phyloP scores from a whole-genome alignment of 805 yeast genomes.

The Hanseniaspora jakobsenii region DNA sequence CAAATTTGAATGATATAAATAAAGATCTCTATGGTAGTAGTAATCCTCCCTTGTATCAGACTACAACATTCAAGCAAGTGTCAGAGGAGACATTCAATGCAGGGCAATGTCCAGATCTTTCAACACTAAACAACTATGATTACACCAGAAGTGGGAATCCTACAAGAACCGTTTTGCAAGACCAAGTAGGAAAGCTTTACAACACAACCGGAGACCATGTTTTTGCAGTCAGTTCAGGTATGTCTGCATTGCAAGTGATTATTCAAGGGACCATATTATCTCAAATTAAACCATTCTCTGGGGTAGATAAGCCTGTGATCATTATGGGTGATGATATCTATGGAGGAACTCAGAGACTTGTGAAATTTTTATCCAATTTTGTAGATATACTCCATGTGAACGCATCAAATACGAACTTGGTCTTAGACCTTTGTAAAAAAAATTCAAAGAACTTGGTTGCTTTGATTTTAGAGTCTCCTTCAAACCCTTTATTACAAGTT shows the following conservation, averaged over 20 bases:
- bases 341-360: conserved; percentile 84
- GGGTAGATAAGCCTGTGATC: conserved; percentile 46
- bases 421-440: neutral
- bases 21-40: conserved; percentile 67
- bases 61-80: conserved; percentile 86
- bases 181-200: conserved; percentile 55
- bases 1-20: conserved; percentile 22
- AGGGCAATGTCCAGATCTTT: conserved; percentile 41
- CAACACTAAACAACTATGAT: conserved; percentile 55
- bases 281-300: neutral
- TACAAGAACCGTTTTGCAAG: conserved; percentile 68
- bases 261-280: conserved; percentile 28
- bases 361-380: conserved; percentile 58
- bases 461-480: conserved; percentile 64
- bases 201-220: conserved; percentile 31
- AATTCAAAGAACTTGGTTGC: conserved; percentile 45
- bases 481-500: conserved; percentile 84
- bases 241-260: conserved; percentile 85
- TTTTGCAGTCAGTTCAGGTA: conserved; percentile 78
- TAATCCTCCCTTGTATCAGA: conserved; percentile 78
- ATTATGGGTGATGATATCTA: conserved; percentile 90
- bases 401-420: conserved; percentile 53
- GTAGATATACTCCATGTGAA: conserved; percentile 65
- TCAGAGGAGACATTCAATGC: conserved; percentile 30
- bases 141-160: conserved; percentile 93